phyloP scores from a whole-genome alignment of 345 rosid species.

The Gossypium arboreum region DNA sequence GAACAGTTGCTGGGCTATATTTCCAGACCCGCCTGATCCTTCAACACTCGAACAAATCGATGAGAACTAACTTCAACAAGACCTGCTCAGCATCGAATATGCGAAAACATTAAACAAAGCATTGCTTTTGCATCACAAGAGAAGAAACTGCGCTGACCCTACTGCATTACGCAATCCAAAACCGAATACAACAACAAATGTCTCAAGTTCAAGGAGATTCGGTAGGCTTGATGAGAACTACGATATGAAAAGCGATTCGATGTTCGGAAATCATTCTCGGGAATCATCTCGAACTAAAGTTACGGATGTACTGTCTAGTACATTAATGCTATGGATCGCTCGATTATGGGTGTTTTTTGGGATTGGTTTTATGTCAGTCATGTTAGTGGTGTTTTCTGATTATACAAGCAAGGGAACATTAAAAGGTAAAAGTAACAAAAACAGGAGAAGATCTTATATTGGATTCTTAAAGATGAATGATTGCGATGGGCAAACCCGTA shows the following conservation, averaged over 20 bases:
- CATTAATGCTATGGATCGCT: slow-evolving; percentile 68
- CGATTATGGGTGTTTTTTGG: slow-evolving; percentile 72
- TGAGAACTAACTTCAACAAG: slow-evolving; percentile 44
- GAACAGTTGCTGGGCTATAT: slow-evolving; percentile 79
- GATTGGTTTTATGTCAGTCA: slow-evolving; percentile 60
- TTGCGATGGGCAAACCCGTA: slow-evolving; percentile 42
- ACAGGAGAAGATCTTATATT: slow-evolving; percentile 53
- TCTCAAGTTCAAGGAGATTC: slow-evolving; percentile 38
- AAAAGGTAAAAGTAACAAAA: slow-evolving; percentile 57
- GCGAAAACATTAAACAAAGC: slow-evolving; percentile 76
- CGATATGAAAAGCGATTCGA: slow-evolving; percentile 26
- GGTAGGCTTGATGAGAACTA: slow-evolving; percentile 29
- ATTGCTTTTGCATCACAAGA: slow-evolving; percentile 63
- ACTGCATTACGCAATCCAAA: slow-evolving; percentile 26
- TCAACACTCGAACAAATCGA: slow-evolving; percentile 48
- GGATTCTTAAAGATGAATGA: slow-evolving; percentile 41
- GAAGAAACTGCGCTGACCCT: slow-evolving; percentile 64
- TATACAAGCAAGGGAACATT: slow-evolving; percentile 47
- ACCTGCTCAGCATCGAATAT: slow-evolving; percentile 91
- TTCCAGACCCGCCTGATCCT: slow-evolving; percentile 84
- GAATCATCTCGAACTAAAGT: slow-evolving; percentile 27
- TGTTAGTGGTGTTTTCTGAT: slow-evolving; percentile 50
- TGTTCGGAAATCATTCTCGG: slow-evolving; percentile 22
- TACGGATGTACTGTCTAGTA: slow-evolving; percentile 47
- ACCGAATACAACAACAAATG: slow-evolving; percentile 19